Conservation (phyloP, 2,329 filamentous ascomycete species). For the Periconia sp. region DNA sequence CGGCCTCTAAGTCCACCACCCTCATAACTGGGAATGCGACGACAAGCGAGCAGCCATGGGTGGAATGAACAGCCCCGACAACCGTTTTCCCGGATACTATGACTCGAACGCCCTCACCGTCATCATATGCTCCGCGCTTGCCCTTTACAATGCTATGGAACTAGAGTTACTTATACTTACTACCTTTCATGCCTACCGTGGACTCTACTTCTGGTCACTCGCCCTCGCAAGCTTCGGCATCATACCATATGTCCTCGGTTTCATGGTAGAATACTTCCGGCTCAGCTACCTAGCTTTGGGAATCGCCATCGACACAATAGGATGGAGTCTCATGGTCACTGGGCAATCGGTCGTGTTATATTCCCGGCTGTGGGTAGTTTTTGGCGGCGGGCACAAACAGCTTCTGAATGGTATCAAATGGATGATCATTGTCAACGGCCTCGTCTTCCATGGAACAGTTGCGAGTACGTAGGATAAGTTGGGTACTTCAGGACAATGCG, state of each 20-base stretch:
- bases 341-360: slow-evolving; percentile 67
- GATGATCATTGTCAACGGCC: slow-evolving; percentile 61
- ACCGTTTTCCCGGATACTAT: slow-evolving; percentile 17
- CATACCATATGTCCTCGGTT: slow-evolving; percentile 53
- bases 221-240: slow-evolving; percentile 50
- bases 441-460: slow-evolving; percentile 59
- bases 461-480: slow-evolving; percentile 9
- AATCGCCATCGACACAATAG: slow-evolving; percentile 53
- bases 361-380: slow-evolving; percentile 63
- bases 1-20: background rate
- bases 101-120: slow-evolving; percentile 48
- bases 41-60: slow-evolving; percentile 6
- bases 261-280: slow-evolving; percentile 46
- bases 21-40: slow-evolving; percentile 9
- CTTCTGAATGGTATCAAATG: slow-evolving; percentile 56
- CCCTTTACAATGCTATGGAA: slow-evolving; percentile 47
- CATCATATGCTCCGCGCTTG: slow-evolving; percentile 21
- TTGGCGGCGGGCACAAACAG: slow-evolving; percentile 51
- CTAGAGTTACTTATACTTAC: slow-evolving; percentile 51
- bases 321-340: slow-evolving; percentile 65
- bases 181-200: slow-evolving; percentile 52
- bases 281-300: slow-evolving; percentile 29
- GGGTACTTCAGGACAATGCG: background rate
- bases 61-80: slow-evolving; percentile 19
- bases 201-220: slow-evolving; percentile 56